phyloP scores from a whole-genome alignment of 345 rosid species.

The Eucalyptus melliodora region DNA sequence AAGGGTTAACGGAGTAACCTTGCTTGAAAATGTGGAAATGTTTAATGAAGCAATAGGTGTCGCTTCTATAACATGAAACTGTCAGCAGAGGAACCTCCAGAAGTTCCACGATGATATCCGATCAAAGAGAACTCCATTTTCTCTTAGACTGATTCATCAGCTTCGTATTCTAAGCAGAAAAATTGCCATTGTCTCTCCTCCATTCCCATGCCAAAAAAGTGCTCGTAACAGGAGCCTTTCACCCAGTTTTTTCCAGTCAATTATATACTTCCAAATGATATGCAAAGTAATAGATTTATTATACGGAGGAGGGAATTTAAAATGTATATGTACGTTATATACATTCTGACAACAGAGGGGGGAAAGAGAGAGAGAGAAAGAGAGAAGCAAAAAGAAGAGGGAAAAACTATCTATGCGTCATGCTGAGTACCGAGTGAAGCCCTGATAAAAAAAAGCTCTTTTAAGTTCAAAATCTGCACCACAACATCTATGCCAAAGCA shows the following conservation, averaged over 20 bases:
- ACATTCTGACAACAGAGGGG: not conserved
- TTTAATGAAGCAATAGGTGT: not conserved
- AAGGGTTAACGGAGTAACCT: not conserved
- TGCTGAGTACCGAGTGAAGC: not conserved
- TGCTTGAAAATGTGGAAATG: not conserved
- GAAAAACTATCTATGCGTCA: not conserved
- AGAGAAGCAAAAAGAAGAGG: not conserved
- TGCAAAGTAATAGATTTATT: not conserved
- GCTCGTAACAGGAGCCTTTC: not conserved
- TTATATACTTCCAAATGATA: not conserved
- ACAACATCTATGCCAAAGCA: slow-evolving; percentile 36
- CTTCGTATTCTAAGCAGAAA: not conserved
- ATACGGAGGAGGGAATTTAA: not conserved
- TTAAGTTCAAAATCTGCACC: not conserved
- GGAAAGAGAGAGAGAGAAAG: not conserved
- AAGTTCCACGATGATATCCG: not conserved
- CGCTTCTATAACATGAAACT: not conserved
- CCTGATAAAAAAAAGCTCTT: not conserved
- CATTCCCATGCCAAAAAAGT: not conserved
- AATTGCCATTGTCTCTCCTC: not conserved
- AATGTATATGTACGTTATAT: not conserved
- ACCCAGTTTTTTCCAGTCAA: not conserved
- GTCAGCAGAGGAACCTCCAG: not conserved
- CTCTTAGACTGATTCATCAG: not conserved
- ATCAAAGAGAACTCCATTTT: not conserved